Percentiles rank a stretch among this genome's conserved stretches.
These are phyloP conservation scores for Aphanoascus verrucosus DNA, from an alignment of 2,329 filamentous ascomycete genomes.

Conservation along the genomic window DNA sequence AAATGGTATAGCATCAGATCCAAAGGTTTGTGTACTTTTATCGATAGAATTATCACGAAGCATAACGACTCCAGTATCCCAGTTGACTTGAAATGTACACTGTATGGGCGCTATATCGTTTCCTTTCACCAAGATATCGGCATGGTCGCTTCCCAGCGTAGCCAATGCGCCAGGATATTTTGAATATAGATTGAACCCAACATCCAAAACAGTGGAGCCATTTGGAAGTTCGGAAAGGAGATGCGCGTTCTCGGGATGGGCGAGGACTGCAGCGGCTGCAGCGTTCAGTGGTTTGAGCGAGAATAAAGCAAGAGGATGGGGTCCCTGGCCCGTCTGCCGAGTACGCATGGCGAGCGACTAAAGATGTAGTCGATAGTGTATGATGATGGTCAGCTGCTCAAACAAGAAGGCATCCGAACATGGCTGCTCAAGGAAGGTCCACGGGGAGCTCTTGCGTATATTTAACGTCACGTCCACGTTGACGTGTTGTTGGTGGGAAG, in stretches of 20 bases:
- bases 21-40: constrained; percentile 1
- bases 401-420: too few relatives aligned
- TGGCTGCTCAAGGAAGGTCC: too few relatives aligned
- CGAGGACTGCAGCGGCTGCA: constrained; percentile 7
- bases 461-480: too few relatives aligned
- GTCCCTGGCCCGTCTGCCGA: neutral
- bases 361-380: neutral
- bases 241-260: constrained; percentile 9
- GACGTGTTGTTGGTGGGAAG: too few relatives aligned
- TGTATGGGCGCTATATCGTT: constrained; percentile 16
- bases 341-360: neutral
- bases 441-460: too few relatives aligned
- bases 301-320: constrained; percentile 1
- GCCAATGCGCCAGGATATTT: constrained; percentile 11
- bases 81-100: constrained; percentile 19
- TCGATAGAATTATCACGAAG: constrained; percentile 6
- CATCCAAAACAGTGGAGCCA: neutral
- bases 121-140: constrained; percentile 15
- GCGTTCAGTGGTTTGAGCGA: constrained; percentile 5
- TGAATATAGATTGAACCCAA: constrained; percentile 11
- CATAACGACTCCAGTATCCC: constrained; percentile 3
- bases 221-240: constrained; percentile 2
- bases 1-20: neutral
- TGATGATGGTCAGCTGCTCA: neutral
- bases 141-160: constrained; percentile 13